Evolutionary conservation across 129 eudicot genomes (phyloP).

Genomic region (Flaveria ramosissima): DNA sequence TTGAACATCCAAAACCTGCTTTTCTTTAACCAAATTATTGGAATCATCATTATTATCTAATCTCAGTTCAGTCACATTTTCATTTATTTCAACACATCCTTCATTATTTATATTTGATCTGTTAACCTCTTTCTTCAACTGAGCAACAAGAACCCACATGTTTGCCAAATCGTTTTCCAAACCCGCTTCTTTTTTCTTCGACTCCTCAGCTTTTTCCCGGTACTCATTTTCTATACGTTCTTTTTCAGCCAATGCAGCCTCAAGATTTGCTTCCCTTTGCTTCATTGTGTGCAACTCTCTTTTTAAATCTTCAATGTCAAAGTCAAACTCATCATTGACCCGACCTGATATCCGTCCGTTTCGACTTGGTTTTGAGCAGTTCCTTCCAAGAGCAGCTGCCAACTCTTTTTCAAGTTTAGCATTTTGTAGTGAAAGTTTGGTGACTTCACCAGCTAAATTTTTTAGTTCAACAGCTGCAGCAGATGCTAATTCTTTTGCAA

Average conservation of each 20-base stretch:
- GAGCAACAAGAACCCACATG: constrained; percentile 99
- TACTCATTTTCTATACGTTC: constrained; percentile 64
- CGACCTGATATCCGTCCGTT: constrained; percentile 63
- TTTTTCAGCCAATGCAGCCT: constrained; percentile 84
- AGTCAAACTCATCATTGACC: constrained; percentile 66
- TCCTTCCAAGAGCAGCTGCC: constrained; percentile 53
- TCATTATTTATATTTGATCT: constrained; percentile 37
- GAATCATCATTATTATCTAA: constrained; percentile 32
- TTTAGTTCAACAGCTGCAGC: constrained; percentile 97
- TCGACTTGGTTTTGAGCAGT: constrained; percentile 58
- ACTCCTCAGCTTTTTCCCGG: constrained; percentile 61
- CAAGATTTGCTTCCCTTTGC: constrained; percentile 79
- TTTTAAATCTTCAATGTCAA: constrained; percentile 52
- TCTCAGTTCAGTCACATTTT: constrained; percentile 36
- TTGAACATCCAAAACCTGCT: constrained; percentile 40
- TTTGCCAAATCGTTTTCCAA: constrained; percentile 91
- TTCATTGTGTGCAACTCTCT: constrained; percentile 77
- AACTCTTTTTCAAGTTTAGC: constrained; percentile 85
- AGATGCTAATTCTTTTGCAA: constrained; percentile 94
- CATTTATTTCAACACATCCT: constrained; percentile 26
- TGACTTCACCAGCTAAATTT: constrained; percentile 86
- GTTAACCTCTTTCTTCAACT: constrained; percentile 71
- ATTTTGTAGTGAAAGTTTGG: constrained; percentile 78
- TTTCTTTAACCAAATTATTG: constrained; percentile 46
- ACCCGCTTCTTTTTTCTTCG: constrained; percentile 73